Evolutionary conservation across 2,329 filamentous ascomycete species (phyloP).

Genomic region (Claviceps quebecensis): DNA sequence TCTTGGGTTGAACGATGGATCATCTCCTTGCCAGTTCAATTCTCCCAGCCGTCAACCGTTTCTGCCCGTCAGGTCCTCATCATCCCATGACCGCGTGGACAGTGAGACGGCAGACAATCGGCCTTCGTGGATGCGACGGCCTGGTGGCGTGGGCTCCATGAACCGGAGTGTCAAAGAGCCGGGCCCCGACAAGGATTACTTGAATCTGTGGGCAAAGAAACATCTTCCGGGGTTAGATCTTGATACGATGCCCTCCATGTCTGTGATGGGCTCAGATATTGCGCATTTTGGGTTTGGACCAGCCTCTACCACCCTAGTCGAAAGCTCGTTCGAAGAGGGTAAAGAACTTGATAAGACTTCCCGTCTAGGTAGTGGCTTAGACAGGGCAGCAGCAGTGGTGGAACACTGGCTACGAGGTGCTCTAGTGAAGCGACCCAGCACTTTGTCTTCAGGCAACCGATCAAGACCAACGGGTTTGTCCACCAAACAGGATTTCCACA

Average conservation of each 20-base stretch:
- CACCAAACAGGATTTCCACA: constrained; percentile 28
- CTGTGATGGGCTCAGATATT: constrained; percentile 46
- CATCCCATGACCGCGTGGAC: constrained; percentile 22
- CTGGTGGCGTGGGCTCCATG: constrained; percentile 80
- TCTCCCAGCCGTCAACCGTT: constrained; percentile 23
- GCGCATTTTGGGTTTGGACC: constrained; percentile 41
- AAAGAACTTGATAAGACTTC: constrained; percentile 26
- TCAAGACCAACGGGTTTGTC: constrained; percentile 17
- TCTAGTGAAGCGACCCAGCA: constrained; percentile 46
- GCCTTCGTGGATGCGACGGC: constrained; percentile 58
- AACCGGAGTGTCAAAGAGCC: constrained; percentile 54
- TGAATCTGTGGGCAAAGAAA: constrained; percentile 74
- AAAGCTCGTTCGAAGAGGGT: constrained; percentile 36
- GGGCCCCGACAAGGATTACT: constrained; percentile 68
- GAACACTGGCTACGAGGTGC: constrained; percentile 85
- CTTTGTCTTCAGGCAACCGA: constrained; percentile 30
- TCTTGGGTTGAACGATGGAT: constrained; percentile 21
- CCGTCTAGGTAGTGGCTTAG: constrained; percentile 45
- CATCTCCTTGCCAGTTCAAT: constrained; percentile 29
- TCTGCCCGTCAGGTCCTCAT: constrained; percentile 19
- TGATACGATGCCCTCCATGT: constrained; percentile 53
- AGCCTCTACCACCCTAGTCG: constrained; percentile 30
- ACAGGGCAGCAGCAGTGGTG: constrained; percentile 74
- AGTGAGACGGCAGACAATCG: constrained; percentile 25
- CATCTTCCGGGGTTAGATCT: constrained; percentile 69